Base-by-base conservation (phyloP, 1,139 yeast species). In the Diutina rugosa region DNA sequence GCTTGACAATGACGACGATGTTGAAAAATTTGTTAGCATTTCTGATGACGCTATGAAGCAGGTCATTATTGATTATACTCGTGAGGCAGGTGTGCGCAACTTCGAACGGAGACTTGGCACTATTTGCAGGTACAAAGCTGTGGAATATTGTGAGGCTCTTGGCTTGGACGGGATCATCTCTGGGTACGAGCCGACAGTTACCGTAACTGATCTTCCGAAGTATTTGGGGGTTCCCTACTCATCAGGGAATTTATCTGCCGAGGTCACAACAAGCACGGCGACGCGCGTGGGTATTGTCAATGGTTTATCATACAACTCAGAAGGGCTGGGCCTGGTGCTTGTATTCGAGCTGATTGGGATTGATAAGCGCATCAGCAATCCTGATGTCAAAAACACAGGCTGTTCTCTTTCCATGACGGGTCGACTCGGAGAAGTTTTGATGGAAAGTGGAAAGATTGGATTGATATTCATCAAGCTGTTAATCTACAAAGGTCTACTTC, bases 81-180 rank as follows among this genome's bases (percentile, higher is more conserved):
- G 95, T 59, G 97, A 90, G 67, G 84, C 96, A 0, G 97, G 97
- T 1, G 96, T 90, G 4, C 78, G 97, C 63, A 84, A 81, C 60
- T 72, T 89, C 59, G 96, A 89, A 65, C 74, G 96, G 56, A 76
- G 78, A 58, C 72, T 89, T 57, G 90, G 90, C 0, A 77, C 88
- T 0, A 74, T 89, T 21, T 89, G 95, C 64, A 77, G 96, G 55
- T 84, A 80, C 61, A 90, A 89, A 65, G 95, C 96, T 0, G 91
- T 90, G 52, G 95, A 89, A 65, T 82, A 74, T 63, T 79, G 88
- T 51, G 77, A 81, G 58, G 61, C 66, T 12, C 63, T 75, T 56
- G 58, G 64, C 26, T 66, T 65, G 12, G 60, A 63, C 3, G 56
- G 49, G 3, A 56, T 55, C 0, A 44, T 21, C 26, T 7, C 35